These are phyloP conservation scores for Pyrenophora teres DNA, from an alignment of 2,329 filamentous ascomycete genomes.

Conservation along the genomic window DNA sequence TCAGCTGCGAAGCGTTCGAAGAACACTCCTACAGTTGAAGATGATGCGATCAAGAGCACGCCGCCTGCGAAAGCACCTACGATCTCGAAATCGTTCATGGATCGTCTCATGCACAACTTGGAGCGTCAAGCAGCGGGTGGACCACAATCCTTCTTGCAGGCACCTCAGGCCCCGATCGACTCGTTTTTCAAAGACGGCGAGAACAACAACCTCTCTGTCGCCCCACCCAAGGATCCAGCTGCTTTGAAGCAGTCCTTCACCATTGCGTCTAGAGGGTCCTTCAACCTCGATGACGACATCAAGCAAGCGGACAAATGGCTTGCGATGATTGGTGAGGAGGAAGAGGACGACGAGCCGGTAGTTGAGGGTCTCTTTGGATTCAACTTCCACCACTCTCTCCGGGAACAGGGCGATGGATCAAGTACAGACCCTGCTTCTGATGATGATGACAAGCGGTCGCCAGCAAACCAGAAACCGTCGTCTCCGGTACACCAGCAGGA, in stretches of 20 bases:
- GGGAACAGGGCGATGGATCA: not conserved
- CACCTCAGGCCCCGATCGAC: not conserved
- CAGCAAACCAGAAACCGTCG: too few relatives aligned
- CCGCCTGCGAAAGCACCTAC: not conserved
- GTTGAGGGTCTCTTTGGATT: slow-evolving; percentile 11
- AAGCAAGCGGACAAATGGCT: slow-evolving; percentile 10
- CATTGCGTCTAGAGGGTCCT: slow-evolving; percentile 3
- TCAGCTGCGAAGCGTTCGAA: not conserved
- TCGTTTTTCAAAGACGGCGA: not conserved
- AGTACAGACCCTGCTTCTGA: not conserved
- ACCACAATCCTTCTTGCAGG: too few relatives aligned
- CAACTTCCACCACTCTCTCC: slow-evolving; percentile 6
- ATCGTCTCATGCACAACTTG: not conserved
- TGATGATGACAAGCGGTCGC: not conserved
- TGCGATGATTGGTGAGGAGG: not conserved
- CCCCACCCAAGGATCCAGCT: not conserved
- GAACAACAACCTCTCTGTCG: not conserved
- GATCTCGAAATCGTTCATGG: not conserved
- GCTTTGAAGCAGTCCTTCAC: slow-evolving; percentile 6
- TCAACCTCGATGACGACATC: slow-evolving; percentile 8
- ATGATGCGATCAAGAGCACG: too few relatives aligned
- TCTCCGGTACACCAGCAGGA: too few relatives aligned
- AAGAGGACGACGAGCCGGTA: not conserved
- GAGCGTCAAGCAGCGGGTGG: not conserved
- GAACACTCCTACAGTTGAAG: not conserved